Percentiles rank a stretch among this genome's conserved stretches.
Evolutionary conservation across 495 filamentous ascomycete species (phyloP).

Genomic region (Corynascus novoguineensis): DNA sequence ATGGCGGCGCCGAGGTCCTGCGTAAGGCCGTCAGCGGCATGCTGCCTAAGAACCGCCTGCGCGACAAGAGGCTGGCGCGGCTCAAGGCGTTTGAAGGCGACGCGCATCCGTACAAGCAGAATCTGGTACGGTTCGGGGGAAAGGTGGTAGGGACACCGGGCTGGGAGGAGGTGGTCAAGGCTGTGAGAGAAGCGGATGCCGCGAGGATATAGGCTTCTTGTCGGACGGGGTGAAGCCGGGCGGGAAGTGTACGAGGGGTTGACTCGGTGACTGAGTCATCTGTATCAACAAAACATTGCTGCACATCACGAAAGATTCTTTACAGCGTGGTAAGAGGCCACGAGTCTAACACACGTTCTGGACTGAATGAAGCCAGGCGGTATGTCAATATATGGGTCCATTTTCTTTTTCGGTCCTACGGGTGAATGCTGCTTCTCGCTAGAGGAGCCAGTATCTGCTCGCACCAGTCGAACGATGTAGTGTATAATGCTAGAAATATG

Average conservation of each 20-base stretch:
- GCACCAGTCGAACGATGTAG: too few relatives aligned
- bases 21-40: constrained; percentile 90
- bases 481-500: not conserved
- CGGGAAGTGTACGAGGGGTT: constrained; percentile 7
- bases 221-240: not conserved
- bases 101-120: constrained; percentile 84
- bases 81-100: constrained; percentile 93
- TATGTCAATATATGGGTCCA: too few relatives aligned
- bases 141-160: constrained; percentile 45
- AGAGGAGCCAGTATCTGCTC: too few relatives aligned
- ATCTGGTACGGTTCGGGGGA: constrained; percentile 68
- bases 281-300: constrained; percentile 11
- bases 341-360: too few relatives aligned
- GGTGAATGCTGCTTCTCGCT: too few relatives aligned
- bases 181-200: constrained; percentile 37
- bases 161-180: constrained; percentile 39
- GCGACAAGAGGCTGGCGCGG: constrained; percentile 78
- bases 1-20: constrained; percentile 89
- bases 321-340: too few relatives aligned
- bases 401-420: too few relatives aligned
- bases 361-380: too few relatives aligned
- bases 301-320: not conserved
- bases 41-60: constrained; percentile 92
- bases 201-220: constrained; percentile 31
- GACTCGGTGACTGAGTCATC: not conserved